Base-by-base conservation (phyloP, 140 eudicot species). In the Cichorium intybus region DNA sequence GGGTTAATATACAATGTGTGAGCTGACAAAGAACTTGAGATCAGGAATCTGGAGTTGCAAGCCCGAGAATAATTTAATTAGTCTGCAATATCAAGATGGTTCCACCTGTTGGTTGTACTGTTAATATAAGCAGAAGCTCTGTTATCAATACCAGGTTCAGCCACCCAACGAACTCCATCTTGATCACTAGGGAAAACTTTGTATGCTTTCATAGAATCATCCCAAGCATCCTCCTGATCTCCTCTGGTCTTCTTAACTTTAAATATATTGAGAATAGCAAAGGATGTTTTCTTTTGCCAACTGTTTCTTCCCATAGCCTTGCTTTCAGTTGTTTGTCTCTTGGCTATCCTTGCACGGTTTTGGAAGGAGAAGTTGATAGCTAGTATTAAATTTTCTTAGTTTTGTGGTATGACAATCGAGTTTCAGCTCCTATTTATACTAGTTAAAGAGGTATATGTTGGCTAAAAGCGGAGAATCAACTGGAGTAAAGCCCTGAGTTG, bases 111-210 rank as follows among this genome's bases (percentile, higher is more conserved):
- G 9, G 77, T 72, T 31, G 24, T 58, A 8, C 55, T 75, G 35
- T 72, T 39, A 9, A 80, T 80, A 60, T 75, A 80, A 37, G 75
- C 63, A 17, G 78, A 55, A 53, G 85, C 85, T 54, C 60, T 59
- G 52, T n/a, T 75, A 57, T 75, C 85, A 10, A 80, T 80, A 31
- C 72, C 74, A 3, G 78, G 81, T 39, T 80, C 75, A 22, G 78
- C 80, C 56, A 80, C 80, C 84, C 81, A 71, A 18, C 73, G 76
- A 20, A 51, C 70, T 47, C 73, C 73, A 47, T 80, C 85, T 66
- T 80, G 79, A 65, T 80, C 85, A 33, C 85, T 80, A 5, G 66
- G 66, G 45, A 39, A 80, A 21, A 80, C 81, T 66, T 67, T 71
- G 60, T 75, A 66, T 7, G 81, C 76, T 14, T 75, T 80, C 17